A percentile compares a stretch with the other conserved stretches of the same genome.
phyloP scores from a whole-genome alignment of 306 rosid species.

The Quercus wislizeni region DNA sequence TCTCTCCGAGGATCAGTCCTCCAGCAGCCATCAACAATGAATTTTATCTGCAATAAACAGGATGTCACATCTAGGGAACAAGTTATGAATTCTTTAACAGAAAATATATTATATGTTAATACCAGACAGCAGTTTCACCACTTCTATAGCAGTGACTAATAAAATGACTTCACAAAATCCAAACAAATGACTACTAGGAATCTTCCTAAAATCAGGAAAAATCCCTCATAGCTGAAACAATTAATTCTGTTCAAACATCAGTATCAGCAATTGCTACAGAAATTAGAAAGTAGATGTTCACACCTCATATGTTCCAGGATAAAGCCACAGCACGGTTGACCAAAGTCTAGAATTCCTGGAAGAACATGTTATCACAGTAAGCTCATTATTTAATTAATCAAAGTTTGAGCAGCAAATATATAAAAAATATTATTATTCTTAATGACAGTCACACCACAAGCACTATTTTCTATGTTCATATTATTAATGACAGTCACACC shows the following conservation, averaged over 20 bases:
- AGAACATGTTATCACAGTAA: slow-evolving; percentile 21
- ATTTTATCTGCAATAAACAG: slow-evolving; percentile 67
- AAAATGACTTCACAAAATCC: neutral
- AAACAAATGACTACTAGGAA: neutral
- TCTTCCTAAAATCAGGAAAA: neutral
- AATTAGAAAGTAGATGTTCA: slow-evolving; percentile 30
- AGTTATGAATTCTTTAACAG: slow-evolving; percentile 1
- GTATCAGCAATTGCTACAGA: neutral
- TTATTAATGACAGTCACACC: neutral
- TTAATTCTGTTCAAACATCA: neutral
- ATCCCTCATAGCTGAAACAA: neutral
- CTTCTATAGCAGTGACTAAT: neutral
- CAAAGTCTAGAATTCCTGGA: slow-evolving; percentile 65
- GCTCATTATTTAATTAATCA: slow-evolving; percentile 15
- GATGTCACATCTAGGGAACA: neutral
- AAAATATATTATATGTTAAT: neutral
- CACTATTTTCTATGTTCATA: neutral
- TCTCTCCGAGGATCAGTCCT: slow-evolving; percentile 68
- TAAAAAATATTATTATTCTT: neutral
- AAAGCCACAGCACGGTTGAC: slow-evolving; percentile 83
- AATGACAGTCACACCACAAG: neutral
- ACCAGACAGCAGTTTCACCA: neutral
- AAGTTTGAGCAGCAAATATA: neutral
- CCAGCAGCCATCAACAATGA: slow-evolving; percentile 90
- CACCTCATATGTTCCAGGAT: slow-evolving; percentile 96